Base-by-base conservation (phyloP, 371 early-diverging fungal species). In the Nematocida sp. region DNA sequence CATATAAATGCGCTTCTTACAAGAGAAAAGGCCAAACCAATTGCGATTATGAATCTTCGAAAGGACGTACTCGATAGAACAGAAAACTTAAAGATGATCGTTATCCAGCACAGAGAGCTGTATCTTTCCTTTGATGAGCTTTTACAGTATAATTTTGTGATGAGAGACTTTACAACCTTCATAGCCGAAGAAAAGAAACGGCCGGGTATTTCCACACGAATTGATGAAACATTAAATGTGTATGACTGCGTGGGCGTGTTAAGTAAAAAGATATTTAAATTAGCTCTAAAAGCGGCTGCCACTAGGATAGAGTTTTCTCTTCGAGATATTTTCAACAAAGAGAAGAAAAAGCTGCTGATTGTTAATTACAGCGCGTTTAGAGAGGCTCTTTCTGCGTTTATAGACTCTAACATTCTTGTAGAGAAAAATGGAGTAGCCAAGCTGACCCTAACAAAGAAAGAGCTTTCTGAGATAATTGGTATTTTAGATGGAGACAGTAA, bases 61-160 rank as follows among this genome's bases (percentile, higher is more conserved):
- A 78, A 78, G 56, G 80, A 78, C 46, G 11, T 46, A 13, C 7
- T 78, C 3, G 60, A 56, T 4, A 67, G 20, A 50, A 58, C 71
- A 6, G 50, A 73, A 23, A 62, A 60, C 23, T 33, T 73, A 39
- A 57, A 45, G 40, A 11, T 67, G 9, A 44, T 78, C 13, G 39
- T 78, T n/a, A 47, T 78, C 6, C 80, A 78, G 69, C 56, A 70
- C 60, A 57, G 80, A 78, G 80, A 70, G 60, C 44, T 78, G 40
- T 67, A 70, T 45, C 20, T 78, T 5, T 78, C 80, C 13, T 70
- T 54, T 57, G 58, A 78, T 52, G 80, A 78, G 13, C n/a, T 78
- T 4, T 7, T 78, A 7, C 40, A 78, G 47, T 20, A 60, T 13
- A 78, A 67, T 27, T 78, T 44, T 70, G 54, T 70, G 7, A 23